A percentile compares a stretch with the other conserved stretches of the same genome.
Evolutionary conservation across 2,329 filamentous ascomycete genomes (phyloP).

Genomic region (Claviceps humidiphila): DNA sequence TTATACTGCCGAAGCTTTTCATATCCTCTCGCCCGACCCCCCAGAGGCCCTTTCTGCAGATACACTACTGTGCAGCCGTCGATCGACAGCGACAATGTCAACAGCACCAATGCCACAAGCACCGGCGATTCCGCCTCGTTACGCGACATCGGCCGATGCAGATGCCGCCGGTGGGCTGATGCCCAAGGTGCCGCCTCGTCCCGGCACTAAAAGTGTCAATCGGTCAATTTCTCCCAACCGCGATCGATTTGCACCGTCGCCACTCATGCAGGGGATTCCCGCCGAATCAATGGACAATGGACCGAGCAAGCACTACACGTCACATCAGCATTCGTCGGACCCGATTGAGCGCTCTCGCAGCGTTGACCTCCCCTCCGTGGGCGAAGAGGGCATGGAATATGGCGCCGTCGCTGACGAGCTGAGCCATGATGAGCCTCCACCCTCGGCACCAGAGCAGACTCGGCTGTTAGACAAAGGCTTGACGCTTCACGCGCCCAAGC

Average conservation of each 20-base stretch:
- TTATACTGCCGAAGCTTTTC: not conserved
- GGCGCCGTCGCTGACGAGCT: conserved; percentile 41
- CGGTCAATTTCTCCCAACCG: conserved; percentile 66
- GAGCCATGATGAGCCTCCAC: conserved; percentile 18
- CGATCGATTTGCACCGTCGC: conserved; percentile 72
- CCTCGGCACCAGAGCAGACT: conserved; percentile 53
- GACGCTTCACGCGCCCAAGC: conserved; percentile 78
- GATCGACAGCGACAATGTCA: conserved; percentile 26
- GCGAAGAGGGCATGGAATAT: conserved; percentile 85
- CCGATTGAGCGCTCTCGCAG: conserved; percentile 53
- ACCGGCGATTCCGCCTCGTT: conserved; percentile 45
- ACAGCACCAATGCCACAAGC: conserved; percentile 34
- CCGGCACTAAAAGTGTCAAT: conserved; percentile 53
- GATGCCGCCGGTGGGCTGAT: conserved; percentile 24
- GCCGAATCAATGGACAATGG: conserved; percentile 24
- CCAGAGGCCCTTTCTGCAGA: not conserved
- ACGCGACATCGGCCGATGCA: conserved; percentile 36
- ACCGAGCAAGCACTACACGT: conserved; percentile 22
- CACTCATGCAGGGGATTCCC: conserved; percentile 60
- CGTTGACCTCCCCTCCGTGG: conserved; percentile 71
- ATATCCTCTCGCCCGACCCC: not conserved
- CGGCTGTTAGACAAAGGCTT: conserved; percentile 68
- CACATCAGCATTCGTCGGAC: conserved; percentile 23
- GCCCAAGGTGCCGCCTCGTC: conserved; percentile 70
- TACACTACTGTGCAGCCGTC: not conserved